A percentile compares a stretch with the other conserved stretches of the same genome.
These are phyloP conservation scores for Delitschia confertaspora DNA, from an alignment of 495 filamentous ascomycete species.

Conservation along the genomic window DNA sequence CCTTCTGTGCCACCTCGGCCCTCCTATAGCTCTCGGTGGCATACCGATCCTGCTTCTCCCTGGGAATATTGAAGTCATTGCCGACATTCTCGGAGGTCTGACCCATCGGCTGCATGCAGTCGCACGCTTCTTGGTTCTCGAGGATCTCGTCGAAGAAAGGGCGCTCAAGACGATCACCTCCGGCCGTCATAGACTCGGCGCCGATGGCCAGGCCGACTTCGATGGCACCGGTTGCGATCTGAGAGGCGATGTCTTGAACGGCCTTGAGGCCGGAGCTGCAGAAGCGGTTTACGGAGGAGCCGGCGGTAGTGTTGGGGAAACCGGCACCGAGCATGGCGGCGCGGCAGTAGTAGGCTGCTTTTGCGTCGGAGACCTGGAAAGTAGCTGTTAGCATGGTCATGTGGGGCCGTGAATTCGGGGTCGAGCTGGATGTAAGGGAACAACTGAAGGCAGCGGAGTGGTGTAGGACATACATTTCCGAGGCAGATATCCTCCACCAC, in stretches of 20 bases:
- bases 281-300: constrained; percentile 83
- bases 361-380: constrained; percentile 68
- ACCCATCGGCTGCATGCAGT: constrained; percentile 94
- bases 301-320: constrained; percentile 80
- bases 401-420: neutral
- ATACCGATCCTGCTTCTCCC: constrained; percentile 73
- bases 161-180: constrained; percentile 54
- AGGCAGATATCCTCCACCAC: constrained; percentile 87
- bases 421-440: neutral
- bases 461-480: constrained; percentile 61
- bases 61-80: constrained; percentile 73
- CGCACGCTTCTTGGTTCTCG: constrained; percentile 62
- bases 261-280: constrained; percentile 95
- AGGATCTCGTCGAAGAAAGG: constrained; percentile 75
- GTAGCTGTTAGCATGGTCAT: constrained; percentile 29
- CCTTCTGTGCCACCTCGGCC: constrained; percentile 85
- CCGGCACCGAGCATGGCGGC: constrained; percentile 84
- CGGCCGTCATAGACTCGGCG: constrained; percentile 75
- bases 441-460: neutral
- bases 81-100: constrained; percentile 97
- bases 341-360: constrained; percentile 82
- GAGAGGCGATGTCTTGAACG: constrained; percentile 85
- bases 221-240: constrained; percentile 73
- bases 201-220: constrained; percentile 81
- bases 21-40: constrained; percentile 78